Evolutionary conservation across 2,329 filamentous ascomycete genomes (phyloP).

Genomic region (Penicillium occitanis): DNA sequence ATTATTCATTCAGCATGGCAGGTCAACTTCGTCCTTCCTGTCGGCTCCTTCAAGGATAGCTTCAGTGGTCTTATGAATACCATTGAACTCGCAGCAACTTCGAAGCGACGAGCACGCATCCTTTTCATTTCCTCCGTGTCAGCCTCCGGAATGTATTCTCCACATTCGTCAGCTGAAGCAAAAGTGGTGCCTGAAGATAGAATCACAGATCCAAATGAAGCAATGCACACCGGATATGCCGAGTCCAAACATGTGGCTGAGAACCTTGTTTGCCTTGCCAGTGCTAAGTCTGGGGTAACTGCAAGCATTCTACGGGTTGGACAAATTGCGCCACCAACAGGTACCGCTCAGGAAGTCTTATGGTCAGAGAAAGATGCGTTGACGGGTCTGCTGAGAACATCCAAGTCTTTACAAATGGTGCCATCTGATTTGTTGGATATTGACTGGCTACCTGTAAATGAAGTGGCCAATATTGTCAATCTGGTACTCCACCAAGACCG

Average conservation of each 20-base stretch:
- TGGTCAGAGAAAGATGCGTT: constrained; percentile 3
- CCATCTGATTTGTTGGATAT: constrained; percentile 9
- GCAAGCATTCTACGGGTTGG: constrained; percentile 8
- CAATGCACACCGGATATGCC: constrained; percentile 10
- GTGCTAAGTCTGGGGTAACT: background rate
- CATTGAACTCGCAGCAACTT: constrained; percentile 5
- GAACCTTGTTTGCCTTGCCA: background rate
- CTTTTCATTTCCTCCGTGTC: constrained; percentile 11
- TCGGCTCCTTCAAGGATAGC: constrained; percentile 13
- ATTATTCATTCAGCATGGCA: constrained; percentile 18
- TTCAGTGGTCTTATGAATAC: constrained; percentile 12
- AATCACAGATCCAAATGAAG: constrained; percentile 1
- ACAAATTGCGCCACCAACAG: constrained; percentile 7
- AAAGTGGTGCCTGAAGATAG: constrained; percentile 7
- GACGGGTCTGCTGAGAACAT: constrained; percentile 1
- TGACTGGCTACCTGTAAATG: constrained; percentile 13
- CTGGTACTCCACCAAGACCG: background rate
- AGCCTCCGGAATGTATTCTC: background rate
- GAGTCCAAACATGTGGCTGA: constrained; percentile 19
- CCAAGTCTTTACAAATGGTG: constrained; percentile 2
- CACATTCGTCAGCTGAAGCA: background rate
- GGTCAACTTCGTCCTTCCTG: constrained; percentile 8
- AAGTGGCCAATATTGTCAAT: background rate
- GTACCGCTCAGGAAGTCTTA: background rate
- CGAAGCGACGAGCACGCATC: constrained; percentile 1